phyloP scores from a whole-genome alignment of 768 basidiomycete species.

The Clavaria fumosa region DNA sequence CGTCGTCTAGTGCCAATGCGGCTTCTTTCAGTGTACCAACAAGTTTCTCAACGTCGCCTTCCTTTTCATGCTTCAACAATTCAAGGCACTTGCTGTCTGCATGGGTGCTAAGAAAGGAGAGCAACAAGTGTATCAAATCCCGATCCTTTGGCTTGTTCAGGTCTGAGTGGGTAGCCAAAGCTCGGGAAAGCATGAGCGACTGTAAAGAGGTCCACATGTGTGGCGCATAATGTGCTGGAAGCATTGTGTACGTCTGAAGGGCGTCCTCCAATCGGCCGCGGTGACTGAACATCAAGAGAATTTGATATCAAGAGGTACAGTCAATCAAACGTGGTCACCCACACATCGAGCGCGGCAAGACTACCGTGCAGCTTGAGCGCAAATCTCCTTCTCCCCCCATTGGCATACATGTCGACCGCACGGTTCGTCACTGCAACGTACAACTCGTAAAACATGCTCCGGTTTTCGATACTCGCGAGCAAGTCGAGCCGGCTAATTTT shows the following conservation, averaged over 20 bases:
- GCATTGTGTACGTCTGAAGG: conserved; percentile 53
- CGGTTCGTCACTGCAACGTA: conserved; percentile 66
- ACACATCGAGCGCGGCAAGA: conserved; percentile 84
- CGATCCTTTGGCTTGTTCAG: conserved; percentile 44
- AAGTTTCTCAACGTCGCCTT: conserved; percentile 35
- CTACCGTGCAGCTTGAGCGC: conserved; percentile 75
- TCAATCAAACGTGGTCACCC: conserved; percentile 19
- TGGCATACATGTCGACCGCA: conserved; percentile 72
- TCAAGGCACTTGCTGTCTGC: conserved; percentile 39
- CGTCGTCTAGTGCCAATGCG: conserved; percentile 36
- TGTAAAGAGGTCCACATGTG: conserved; percentile 72
- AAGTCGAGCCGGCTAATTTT: conserved; percentile 49
- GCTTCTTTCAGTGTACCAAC: conserved; percentile 33
- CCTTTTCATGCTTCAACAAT: conserved; percentile 34
- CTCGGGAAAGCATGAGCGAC: conserved; percentile 61
- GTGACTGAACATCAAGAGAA: conserved; percentile 28
- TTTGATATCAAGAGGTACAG: background rate
- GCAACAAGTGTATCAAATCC: conserved; percentile 69
- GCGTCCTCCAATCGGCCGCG: conserved; percentile 50
- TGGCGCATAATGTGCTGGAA: conserved; percentile 78
- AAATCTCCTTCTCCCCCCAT: conserved; percentile 71
- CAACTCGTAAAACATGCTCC: conserved; percentile 56
- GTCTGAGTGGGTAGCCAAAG: conserved; percentile 48
- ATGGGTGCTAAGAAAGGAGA: conserved; percentile 62
- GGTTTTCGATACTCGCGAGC: conserved; percentile 35